These are phyloP conservation scores for Lasiodiplodia hormozganensis DNA, from an alignment of 2,329 filamentous ascomycete genomes.

Conservation along the genomic window DNA sequence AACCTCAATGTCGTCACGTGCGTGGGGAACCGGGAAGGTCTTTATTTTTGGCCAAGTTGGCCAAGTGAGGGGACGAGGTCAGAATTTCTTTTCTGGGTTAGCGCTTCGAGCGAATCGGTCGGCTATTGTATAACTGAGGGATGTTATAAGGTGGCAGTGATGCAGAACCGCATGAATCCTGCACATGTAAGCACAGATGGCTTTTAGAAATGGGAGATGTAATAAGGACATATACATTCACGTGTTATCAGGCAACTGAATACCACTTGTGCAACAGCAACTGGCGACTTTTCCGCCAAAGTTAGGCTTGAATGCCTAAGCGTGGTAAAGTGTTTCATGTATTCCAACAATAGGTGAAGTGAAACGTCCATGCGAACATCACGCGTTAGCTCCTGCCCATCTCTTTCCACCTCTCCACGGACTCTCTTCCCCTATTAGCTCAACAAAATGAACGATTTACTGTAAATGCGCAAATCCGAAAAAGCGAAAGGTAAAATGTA, in stretches of 20 bases:
- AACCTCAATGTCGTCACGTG: background rate
- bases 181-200: background rate
- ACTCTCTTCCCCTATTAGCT: background rate
- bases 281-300: background rate
- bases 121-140: background rate
- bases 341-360: background rate
- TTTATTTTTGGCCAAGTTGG: background rate
- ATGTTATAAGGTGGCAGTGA: background rate
- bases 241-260: background rate
- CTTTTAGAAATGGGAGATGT: background rate
- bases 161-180: background rate
- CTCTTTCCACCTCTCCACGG: background rate
- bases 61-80: background rate
- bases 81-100: constrained; percentile 1
- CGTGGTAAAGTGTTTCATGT: background rate
- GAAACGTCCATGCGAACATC: background rate
- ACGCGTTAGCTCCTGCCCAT: background rate
- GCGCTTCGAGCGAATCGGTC: background rate
- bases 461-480: background rate
- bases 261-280: background rate
- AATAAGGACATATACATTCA: background rate
- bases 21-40: background rate
- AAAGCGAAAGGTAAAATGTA: background rate
- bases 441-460: background rate
- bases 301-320: background rate